Evolutionary conservation across 164 flowering plant genomes (phyloP).

Genomic region (Houttuynia cordata): DNA sequence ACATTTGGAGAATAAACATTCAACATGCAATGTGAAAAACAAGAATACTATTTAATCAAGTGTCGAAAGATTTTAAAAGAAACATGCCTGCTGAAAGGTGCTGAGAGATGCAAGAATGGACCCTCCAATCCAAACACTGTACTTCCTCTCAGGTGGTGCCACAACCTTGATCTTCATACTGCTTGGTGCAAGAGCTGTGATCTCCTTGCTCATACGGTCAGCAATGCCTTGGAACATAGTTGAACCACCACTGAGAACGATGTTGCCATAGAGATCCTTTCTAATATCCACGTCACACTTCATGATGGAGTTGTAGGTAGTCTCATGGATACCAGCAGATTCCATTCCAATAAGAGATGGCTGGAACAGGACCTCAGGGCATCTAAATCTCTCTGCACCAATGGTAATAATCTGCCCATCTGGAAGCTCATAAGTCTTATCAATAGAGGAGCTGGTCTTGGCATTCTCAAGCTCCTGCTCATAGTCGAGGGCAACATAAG

Average conservation of each 20-base stretch:
- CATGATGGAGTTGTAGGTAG: conserved; percentile 31
- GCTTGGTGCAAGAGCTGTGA: conserved; percentile 30
- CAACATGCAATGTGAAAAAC: not conserved
- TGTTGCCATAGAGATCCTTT: conserved; percentile 32
- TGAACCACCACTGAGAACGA: conserved; percentile 33
- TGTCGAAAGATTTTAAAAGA: not conserved
- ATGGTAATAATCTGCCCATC: conserved; percentile 28
- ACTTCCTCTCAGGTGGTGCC: conserved; percentile 34
- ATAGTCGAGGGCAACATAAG: conserved; percentile 26
- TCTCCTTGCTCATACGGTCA: conserved; percentile 32
- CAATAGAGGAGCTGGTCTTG: conserved; percentile 22
- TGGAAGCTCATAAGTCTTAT: conserved; percentile 27
- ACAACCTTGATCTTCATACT: conserved; percentile 37
- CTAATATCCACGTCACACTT: conserved; percentile 32
- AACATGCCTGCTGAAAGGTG: conserved; percentile 29
- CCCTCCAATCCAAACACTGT: conserved; percentile 35
- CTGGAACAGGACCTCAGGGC: conserved; percentile 35
- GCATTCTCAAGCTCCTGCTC: conserved; percentile 24
- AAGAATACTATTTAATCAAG: not conserved
- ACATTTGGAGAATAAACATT: not conserved
- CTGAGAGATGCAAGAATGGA: conserved; percentile 33
- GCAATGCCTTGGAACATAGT: conserved; percentile 34
- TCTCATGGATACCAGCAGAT: conserved; percentile 32
- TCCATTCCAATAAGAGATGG: conserved; percentile 36
- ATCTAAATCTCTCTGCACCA: conserved; percentile 30